Base-by-base conservation (phyloP, 2,329 filamentous ascomycete genomes). In the Orbilia ellipsospora region DNA sequence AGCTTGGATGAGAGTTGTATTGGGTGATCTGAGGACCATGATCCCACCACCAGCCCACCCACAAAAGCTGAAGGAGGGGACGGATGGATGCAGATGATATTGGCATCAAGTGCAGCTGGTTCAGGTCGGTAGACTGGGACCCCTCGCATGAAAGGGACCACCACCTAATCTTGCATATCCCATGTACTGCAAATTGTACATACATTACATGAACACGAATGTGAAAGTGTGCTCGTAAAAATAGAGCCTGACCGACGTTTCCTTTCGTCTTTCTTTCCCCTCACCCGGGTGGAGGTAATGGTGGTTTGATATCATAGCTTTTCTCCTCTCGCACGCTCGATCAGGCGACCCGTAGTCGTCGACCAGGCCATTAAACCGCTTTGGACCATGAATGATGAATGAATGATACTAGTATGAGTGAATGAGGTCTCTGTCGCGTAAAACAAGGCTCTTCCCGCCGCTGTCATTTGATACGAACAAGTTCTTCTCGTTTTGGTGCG, bases 101-200 rank as follows among this genome's bases (percentile, higher is more conserved):
- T 42, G 31, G 50, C 56, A 69, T 62, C 56, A 50, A 50, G 31
- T 6, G 31, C 31, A 36, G 31, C 31, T 36, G 10, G 31, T 36
- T 36, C 31, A 10, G 31, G 31, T 36, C 31, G 5, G 31, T 36
- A 36, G 5, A n/a, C 23, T 18, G 13, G 44, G 44, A 70, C 66
- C 59, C 59, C 66, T 70, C 66, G 66, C 66, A 70, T 70, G 66
- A 70, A 70, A 23, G 16, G 55, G n/a, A 67, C 40, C 42, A 59
- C 20, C 51, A 63, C 57, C 16, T 63, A 63, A 70, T 64, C 66
- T 59, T 48, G 44, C 44, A 48, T 48, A 18, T 48, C 13, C 31
- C 31, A 36, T 36, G 31, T 36, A 36, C 31, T 23, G 23, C 23
- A 23, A 31, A 31, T 4, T 31, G 28, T 31, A 31, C 28, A 7